These are phyloP conservation scores for Wickerhamomyces bisporus DNA, from an alignment of 805 yeast genomes.

Conservation along the genomic window DNA sequence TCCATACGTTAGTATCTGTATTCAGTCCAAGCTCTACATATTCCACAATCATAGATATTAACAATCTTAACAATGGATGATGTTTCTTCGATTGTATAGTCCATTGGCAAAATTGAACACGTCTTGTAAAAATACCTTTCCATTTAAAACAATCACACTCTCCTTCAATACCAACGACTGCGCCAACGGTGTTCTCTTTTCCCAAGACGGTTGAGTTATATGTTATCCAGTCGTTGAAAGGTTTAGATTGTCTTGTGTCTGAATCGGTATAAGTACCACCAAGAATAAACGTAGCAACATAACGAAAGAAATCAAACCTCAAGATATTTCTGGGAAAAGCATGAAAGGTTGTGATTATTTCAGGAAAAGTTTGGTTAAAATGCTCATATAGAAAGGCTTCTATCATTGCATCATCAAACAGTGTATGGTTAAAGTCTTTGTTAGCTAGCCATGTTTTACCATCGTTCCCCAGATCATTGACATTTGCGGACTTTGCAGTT, in stretches of 20 bases:
- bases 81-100: slow-evolving; percentile 55
- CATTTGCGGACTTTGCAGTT: slow-evolving; percentile 9
- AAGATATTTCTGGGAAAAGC: slow-evolving; percentile 3
- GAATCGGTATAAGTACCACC: slow-evolving; percentile 1
- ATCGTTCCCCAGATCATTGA: background rate
- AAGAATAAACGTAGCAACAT: background rate
- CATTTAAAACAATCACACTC: slow-evolving; percentile 48
- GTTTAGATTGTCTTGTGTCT: slow-evolving; percentile 1
- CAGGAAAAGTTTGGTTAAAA: background rate
- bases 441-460: background rate
- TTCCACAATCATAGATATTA: slow-evolving; percentile 50
- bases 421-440: background rate
- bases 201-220: slow-evolving; percentile 11
- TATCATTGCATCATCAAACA: slow-evolving; percentile 1
- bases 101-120: slow-evolving; percentile 59
- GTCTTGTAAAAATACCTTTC: slow-evolving; percentile 44
- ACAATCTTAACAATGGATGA: slow-evolving; percentile 52
- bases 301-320: slow-evolving; percentile 3
- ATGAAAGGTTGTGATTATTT: background rate
- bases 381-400: background rate
- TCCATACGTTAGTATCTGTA: slow-evolving; percentile 23
- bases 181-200: slow-evolving; percentile 37
- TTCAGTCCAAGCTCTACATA: slow-evolving; percentile 38
- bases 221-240: slow-evolving; percentile 46
- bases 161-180: slow-evolving; percentile 48